A percentile compares a stretch with the other conserved stretches of the same genome.
Conservation (phyloP, 805 yeast species). For the Ogataea nakhonphanomensis region DNA sequence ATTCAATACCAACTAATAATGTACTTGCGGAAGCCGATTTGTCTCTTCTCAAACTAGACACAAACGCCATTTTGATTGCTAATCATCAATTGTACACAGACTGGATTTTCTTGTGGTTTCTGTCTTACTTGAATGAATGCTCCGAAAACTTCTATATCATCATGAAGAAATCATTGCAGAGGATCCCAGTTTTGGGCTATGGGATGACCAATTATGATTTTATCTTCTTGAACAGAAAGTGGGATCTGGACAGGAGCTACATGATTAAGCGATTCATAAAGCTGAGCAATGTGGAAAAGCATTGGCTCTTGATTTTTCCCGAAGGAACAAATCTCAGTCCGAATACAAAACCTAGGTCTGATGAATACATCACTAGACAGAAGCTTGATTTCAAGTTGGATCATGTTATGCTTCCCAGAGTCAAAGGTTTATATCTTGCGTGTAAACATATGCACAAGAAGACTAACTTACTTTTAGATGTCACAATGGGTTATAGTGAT, state of each 20-base stretch:
- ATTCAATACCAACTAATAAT: slow-evolving; percentile 9
- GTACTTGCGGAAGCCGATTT: slow-evolving; percentile 9
- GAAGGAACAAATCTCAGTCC: slow-evolving; percentile 88
- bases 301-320: slow-evolving; percentile 77
- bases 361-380: slow-evolving; percentile 51
- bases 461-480: slow-evolving; percentile 65
- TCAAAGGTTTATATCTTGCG: slow-evolving; percentile 71
- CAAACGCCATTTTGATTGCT: slow-evolving; percentile 54
- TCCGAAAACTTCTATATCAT: slow-evolving; percentile 68
- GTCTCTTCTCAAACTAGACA: slow-evolving; percentile 20
- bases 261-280: slow-evolving; percentile 53
- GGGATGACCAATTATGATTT: slow-evolving; percentile 82
- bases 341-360: slow-evolving; percentile 57
- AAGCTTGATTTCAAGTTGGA: slow-evolving; percentile 44
- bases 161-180: slow-evolving; percentile 68
- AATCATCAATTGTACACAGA: slow-evolving; percentile 94
- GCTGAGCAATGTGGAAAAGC: slow-evolving; percentile 40
- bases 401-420: slow-evolving; percentile 77
- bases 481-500: slow-evolving; percentile 81
- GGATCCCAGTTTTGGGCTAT: slow-evolving; percentile 73
- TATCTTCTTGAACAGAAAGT: slow-evolving; percentile 76
- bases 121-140: slow-evolving; percentile 63
- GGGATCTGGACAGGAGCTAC: slow-evolving; percentile 70
- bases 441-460: slow-evolving; percentile 53
- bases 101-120: slow-evolving; percentile 91